Evolutionary conservation across 805 yeast species (phyloP), one percentile per base, ranked within the genome.

Genomic region (Kazachstania kunashirensis): DNA sequence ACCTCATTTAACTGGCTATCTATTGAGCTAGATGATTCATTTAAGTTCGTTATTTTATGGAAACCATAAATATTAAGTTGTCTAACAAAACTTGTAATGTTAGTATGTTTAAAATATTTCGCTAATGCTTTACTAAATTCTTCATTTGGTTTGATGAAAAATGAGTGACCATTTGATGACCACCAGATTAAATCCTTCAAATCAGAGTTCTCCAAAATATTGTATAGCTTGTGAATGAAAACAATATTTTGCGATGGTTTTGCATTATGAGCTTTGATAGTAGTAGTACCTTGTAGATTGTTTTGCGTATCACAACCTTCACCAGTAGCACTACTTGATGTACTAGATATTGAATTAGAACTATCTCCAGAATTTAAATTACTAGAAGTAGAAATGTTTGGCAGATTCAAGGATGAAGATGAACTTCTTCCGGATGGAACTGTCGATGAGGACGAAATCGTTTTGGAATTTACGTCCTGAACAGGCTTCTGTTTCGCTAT

Each of bases 201-300:
- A 20, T 71, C 60, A 2, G 66, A 65, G 53, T 89, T 96, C 49
- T 88, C 94, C 33, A 89, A 70, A 94, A 89, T 89, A 44, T 80
- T 77, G 66, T 84, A 88, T 18, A 89, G 71, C 55, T 89, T 89
- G 61, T 88, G 95, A 41, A 88, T 83, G 62, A 89, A 89, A 5
- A 77, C 75, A 1, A 77, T 67, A 46, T 73, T 74, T 39, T 63
- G 66, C 30, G 65, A 64, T 33, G 45, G 16, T 15, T 36, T 26
- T 12, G 18, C 24, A 13, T 35, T 27, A 13, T 17, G 16, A 15
- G 24, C 14, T 19, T 31, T 9, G 19, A 14, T 35, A 13, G 33
- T 21, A 15, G n/a, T 36, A 21, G 38, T 23, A 11, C 11, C 8
- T 23, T 23, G 24, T 13, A 8, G 5, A 6, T 13, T 26, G 6